Conservation (phyloP, 306 rosid genomes). For the Styphnolobium japonicum region DNA sequence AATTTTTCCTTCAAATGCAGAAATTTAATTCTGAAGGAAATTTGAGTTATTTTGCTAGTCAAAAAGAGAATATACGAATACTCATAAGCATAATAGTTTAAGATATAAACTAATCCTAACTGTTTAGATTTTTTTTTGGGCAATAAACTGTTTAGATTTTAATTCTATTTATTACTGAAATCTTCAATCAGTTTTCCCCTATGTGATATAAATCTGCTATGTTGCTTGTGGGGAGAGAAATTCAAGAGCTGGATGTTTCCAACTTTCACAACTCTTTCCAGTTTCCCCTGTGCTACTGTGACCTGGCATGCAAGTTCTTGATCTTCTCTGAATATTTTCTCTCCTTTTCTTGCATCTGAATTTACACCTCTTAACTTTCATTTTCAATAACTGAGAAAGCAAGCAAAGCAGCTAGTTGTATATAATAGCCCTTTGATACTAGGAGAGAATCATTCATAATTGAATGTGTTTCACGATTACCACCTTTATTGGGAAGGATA, state of each 20-base stretch:
- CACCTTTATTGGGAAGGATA: background rate
- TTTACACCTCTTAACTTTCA: background rate
- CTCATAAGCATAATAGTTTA: background rate
- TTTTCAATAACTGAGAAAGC: background rate
- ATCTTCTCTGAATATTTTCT: background rate
- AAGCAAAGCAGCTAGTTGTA: background rate
- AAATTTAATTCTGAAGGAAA: background rate
- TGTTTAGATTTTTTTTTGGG: too few species aligned
- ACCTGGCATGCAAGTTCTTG: background rate
- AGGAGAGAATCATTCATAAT: too few species aligned
- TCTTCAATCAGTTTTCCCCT: background rate
- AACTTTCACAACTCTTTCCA: background rate
- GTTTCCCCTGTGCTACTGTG: background rate
- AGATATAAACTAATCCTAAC: background rate
- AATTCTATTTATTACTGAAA: background rate
- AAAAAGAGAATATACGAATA: background rate
- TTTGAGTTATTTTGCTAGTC: background rate
- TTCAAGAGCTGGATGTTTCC: background rate
- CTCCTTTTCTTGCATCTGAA: background rate
- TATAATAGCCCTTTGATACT: too few species aligned
- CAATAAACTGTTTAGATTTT: too few species aligned
- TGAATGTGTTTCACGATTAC: background rate
- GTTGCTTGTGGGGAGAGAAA: background rate
- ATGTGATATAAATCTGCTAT: background rate
- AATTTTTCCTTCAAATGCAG: background rate